Conservation (phyloP, 345 rosid genomes). For the Theobroma cacao region DNA sequence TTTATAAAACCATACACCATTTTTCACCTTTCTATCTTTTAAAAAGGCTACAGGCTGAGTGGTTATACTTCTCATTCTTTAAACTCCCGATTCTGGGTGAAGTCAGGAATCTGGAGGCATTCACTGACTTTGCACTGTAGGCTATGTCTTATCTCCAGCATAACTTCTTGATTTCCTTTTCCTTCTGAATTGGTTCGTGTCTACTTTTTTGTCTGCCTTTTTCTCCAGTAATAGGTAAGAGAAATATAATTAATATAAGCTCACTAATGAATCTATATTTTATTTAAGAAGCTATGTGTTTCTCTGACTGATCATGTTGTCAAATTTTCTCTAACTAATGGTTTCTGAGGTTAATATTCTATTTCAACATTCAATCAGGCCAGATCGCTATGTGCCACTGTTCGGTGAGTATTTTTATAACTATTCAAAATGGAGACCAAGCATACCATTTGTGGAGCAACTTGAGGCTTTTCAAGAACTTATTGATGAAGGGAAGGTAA, state of each 20-base stretch:
- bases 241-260: not conserved
- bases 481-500: constrained; percentile 86
- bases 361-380: constrained; percentile 54
- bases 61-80: not conserved
- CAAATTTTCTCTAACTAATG: not conserved
- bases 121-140: not conserved
- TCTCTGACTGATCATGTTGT: not conserved
- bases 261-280: too few relatives aligned
- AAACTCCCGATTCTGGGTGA: not conserved
- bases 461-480: constrained; percentile 76
- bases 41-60: not conserved
- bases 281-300: too few relatives aligned
- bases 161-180: not conserved
- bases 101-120: not conserved
- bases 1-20: not conserved
- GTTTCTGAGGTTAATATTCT: not conserved
- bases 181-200: not conserved
- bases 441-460: constrained; percentile 79
- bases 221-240: not conserved
- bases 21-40: not conserved
- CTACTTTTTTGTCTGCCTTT: not conserved
- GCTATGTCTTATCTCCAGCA: not conserved
- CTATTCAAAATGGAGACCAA: constrained; percentile 72
- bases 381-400: constrained; percentile 89
- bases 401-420: constrained; percentile 71